Percentiles rank a stretch among this genome's conserved stretches.
Evolutionary conservation across 495 filamentous ascomycete species (phyloP).

Genomic region (Penicillium paradoxum): DNA sequence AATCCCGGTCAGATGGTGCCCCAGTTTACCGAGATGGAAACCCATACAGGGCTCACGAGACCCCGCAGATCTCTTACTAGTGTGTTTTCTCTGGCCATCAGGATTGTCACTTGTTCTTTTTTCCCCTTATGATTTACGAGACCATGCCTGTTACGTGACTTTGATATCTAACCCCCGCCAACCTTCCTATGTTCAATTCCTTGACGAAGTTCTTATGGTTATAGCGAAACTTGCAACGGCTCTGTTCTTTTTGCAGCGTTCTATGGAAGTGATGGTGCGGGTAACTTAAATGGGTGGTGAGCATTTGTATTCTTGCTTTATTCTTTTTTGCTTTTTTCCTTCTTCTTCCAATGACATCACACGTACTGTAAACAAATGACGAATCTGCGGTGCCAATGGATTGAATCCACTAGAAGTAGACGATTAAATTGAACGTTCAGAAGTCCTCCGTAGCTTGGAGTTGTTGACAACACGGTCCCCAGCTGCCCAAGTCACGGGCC

Average conservation of each 20-base stretch:
- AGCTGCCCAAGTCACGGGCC: too few relatives aligned
- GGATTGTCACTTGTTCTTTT: background rate
- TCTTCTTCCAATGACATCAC: too few relatives aligned
- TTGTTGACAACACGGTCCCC: background rate
- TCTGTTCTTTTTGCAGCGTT: background rate
- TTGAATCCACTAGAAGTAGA: too few relatives aligned
- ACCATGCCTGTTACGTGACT: background rate
- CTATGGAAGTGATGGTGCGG: background rate
- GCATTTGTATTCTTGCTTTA: background rate
- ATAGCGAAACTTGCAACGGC: background rate
- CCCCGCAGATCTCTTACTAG: slow-evolving; percentile 13
- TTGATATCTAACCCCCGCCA: background rate
- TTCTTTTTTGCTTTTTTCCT: background rate
- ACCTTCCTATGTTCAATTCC: too few relatives aligned
- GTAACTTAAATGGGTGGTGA: background rate
- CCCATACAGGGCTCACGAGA: slow-evolving; percentile 8
- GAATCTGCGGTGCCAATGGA: too few relatives aligned
- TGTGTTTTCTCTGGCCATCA: background rate
- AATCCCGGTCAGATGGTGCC: background rate
- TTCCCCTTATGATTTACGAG: slow-evolving; percentile 6
- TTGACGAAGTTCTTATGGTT: background rate
- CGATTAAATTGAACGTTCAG: too few relatives aligned
- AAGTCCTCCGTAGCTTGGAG: background rate
- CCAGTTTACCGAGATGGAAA: slow-evolving; percentile 16
- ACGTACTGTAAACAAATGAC: too few relatives aligned